Evolutionary conservation across 805 yeast species (phyloP).

Genomic region (Candida palmyrensis): DNA sequence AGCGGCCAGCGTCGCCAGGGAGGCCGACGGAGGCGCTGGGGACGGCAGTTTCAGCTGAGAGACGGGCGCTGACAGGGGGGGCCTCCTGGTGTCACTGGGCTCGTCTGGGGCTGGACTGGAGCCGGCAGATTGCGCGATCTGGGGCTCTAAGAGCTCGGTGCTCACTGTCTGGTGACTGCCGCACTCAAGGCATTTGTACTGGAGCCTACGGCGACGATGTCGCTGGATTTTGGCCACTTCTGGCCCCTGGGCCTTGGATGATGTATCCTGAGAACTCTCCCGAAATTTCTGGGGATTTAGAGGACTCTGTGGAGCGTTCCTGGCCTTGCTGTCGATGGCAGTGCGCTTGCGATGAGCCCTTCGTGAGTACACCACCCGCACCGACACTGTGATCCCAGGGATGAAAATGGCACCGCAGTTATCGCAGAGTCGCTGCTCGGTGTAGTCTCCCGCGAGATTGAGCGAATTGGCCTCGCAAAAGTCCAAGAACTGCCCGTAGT

Average conservation of each 20-base stretch:
- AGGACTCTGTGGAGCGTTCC: too few species aligned
- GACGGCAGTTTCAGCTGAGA: background rate
- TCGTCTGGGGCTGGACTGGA: constrained; percentile 3
- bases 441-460: constrained; percentile 20
- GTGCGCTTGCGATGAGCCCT: background rate
- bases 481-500: constrained; percentile 16
- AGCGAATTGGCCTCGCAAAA: constrained; percentile 19
- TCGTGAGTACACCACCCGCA: constrained; percentile 15
- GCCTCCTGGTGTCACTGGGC: background rate
- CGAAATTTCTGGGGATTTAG: too few species aligned
- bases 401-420: constrained; percentile 27
- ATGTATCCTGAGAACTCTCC: too few species aligned
- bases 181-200: constrained; percentile 16
- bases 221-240: constrained; percentile 1
- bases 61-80: constrained; percentile 8
- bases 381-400: constrained; percentile 29
- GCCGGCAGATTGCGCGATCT: background rate
- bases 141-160: constrained; percentile 1
- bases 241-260: too few species aligned
- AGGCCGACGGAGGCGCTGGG: constrained; percentile 2
- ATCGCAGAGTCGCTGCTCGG: constrained; percentile 22
- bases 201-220: constrained; percentile 9
- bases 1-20: constrained; percentile 10
- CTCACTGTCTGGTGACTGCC: constrained; percentile 8
- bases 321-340: constrained; percentile 1